Evolutionary conservation across 208 protist genomes (phyloP), one percentile per base, ranked within the genome.

Genomic region (Trypanosoma theileri): DNA sequence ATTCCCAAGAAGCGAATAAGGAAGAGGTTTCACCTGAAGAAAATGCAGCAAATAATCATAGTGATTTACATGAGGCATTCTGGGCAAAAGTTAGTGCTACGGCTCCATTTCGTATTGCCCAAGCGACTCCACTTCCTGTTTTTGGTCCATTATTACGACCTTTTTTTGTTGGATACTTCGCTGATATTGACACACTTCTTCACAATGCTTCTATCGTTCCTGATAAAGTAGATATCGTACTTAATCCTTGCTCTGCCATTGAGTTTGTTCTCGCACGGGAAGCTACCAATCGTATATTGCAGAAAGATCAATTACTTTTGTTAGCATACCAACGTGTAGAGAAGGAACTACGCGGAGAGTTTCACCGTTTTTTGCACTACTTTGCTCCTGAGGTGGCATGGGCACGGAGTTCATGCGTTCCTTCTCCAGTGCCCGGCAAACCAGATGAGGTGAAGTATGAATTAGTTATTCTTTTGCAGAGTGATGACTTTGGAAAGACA

Each of bases 101-200:
- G n/a, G 28, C 73, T 16, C 88, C 84, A 10, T 92, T 96, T 62
- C 28, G 64, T 21, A 69, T 93, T 28, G 67, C 58, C 62, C 79
- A 86, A 57, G 91, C 84, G 8, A 90, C 83, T 14, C 91, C 91
- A 14, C 79, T 96, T 17, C 85, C 87, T 60, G 77, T 73, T 35
- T 94, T 89, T 58, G 91, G 91, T 7, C 84, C 88, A 6, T 71
- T 88, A 22, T 26, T 88, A 4, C 71, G 69, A 12, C 80, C 87
- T 3, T 93, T 88, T 56, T 86, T 93, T 64, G 64, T 94, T 21
- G 90, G 91, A 21, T 96, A 96, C 76, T 96, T 94, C 48, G 91
- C 88, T 13, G 91, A 96, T 59, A 68, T 91, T 46, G 69, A 91
- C 28, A 96, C 91, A n/a, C 67, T 96, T 26, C 74, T 96, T 62